Base-by-base conservation (phyloP, 257 asterid genomes). In the Perilla frutescens region DNA sequence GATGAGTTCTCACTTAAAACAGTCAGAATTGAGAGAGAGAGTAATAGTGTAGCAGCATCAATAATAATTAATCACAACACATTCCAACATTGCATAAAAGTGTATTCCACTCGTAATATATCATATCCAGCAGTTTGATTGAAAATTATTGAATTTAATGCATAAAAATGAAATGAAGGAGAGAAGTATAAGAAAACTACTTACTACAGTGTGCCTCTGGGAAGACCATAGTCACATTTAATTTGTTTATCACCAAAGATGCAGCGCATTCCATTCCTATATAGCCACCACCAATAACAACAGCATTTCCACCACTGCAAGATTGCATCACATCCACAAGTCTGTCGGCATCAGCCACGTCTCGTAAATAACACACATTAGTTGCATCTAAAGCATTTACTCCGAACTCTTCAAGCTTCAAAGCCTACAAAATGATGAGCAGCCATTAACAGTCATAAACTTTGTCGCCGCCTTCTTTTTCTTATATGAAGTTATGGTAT, bases 251-350 rank as follows among this genome's bases (percentile, higher is more conserved):
- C 80, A 84, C 97, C 84, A 92, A 83, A 68, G 97, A 90, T 54
- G 97, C 96, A 56, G 94, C 97, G 61, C 96, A 90, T 72, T 92
- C 96, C 98, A 92, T 90, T 83, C 98, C 95, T 78, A 92, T 90
- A 76, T 90, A 92, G 80, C 96, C 96, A 20, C 96, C 98, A 4
- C 96, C 98, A 54, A 92, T 84, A 71, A 92, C 96, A 69, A 92
- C 86, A 64, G 96, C 95, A 82, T 86, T 79, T 73, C 92, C 92
- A 77, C 96, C 91, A 76, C 80, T 76, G 77, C 83, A 82, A 72
- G 90, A 83, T 84, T 82, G 82, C 85, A 88, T 90, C 62, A 85
- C 91, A 59, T 76, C 72, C 39, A 81, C 91, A 79, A 92, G 88
- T 80, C 86, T 88, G 76, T 87, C 89, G 39, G 96, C 96, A 84